phyloP scores from a whole-genome alignment of 2,329 filamentous ascomycete species.

The Fusarium sp. region DNA sequence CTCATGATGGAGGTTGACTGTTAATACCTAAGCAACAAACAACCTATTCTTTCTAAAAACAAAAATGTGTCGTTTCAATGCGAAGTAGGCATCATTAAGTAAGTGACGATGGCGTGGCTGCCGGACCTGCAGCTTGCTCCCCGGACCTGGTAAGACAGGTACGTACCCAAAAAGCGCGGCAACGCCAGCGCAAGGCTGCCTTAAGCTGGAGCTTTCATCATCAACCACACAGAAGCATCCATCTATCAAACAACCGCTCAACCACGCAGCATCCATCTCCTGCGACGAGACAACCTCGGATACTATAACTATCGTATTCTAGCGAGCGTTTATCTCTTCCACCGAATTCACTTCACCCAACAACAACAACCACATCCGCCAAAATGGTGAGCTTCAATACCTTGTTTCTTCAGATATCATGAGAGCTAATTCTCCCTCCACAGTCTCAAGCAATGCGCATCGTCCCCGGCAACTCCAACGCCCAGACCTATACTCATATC shows the following conservation, averaged over 20 bases:
- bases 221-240: slow-evolving; percentile 26
- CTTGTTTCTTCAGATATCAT: slow-evolving; percentile 14
- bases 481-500: slow-evolving; percentile 74
- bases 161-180: slow-evolving; percentile 37
- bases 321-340: neutral
- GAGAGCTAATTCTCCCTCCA: slow-evolving; percentile 40
- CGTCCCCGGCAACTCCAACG: slow-evolving; percentile 77
- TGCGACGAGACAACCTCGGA: neutral
- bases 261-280: slow-evolving; percentile 13
- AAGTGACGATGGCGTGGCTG: slow-evolving; percentile 36
- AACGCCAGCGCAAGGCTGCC: slow-evolving; percentile 45
- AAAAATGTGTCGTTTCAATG: slow-evolving; percentile 3
- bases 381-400: slow-evolving; percentile 63
- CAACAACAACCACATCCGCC: slow-evolving; percentile 44
- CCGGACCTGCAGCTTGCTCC: slow-evolving; percentile 27
- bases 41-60: slow-evolving; percentile 25
- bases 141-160: slow-evolving; percentile 24
- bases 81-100: slow-evolving; percentile 41
- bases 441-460: slow-evolving; percentile 84
- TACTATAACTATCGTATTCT: neutral
- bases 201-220: slow-evolving; percentile 44
- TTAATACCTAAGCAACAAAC: neutral
- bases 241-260: slow-evolving; percentile 8
- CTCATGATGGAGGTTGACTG: slow-evolving; percentile 52
- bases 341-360: neutral